A percentile compares a stretch with the other conserved stretches of the same genome.
phyloP scores from a whole-genome alignment of 1,284 basidiomycete genomes.

The Cutaneotrichosporon mucoides region DNA sequence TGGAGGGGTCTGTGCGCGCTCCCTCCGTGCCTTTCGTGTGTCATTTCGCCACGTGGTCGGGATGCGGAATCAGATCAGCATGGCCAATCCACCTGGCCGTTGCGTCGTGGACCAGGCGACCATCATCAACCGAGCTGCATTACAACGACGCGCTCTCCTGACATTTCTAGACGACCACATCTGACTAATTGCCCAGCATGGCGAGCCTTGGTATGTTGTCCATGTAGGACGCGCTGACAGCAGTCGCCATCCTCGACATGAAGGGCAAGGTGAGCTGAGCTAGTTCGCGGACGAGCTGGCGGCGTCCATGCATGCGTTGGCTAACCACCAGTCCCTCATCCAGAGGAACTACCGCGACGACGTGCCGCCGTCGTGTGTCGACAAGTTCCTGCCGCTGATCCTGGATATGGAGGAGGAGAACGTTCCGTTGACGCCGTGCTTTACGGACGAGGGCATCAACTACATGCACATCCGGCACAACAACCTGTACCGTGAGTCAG shows the following conservation, averaged over 20 bases:
- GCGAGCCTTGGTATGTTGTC: constrained; percentile 35
- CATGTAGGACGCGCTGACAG: neutral
- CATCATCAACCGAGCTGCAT: too few relatives aligned
- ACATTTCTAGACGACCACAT: neutral
- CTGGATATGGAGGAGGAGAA: constrained; percentile 98
- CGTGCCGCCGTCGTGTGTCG: constrained; percentile 80
- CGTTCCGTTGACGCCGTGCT: constrained; percentile 89
- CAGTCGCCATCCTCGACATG: constrained; percentile 90
- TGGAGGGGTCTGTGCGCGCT: too few relatives aligned
- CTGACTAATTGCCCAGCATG: constrained; percentile 20
- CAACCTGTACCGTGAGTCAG: constrained; percentile 85
- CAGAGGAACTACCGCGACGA: constrained; percentile 98
- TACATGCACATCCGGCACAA: constrained; percentile 99
- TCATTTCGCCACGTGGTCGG: too few relatives aligned
- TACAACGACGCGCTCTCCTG: neutral
- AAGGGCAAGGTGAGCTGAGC: constrained; percentile 65
- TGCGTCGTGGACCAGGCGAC: too few relatives aligned
- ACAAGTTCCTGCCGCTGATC: constrained; percentile 88
- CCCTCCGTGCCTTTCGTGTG: too few relatives aligned
- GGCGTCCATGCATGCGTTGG: too few relatives aligned
- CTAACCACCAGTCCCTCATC: constrained; percentile 69
- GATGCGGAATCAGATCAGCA: too few relatives aligned
- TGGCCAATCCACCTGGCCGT: too few relatives aligned
- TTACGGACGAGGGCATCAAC: constrained; percentile 89
- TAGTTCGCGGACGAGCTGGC: neutral